Conservation (phyloP, 441 rosid genomes). For the Populus hybrid region DNA sequence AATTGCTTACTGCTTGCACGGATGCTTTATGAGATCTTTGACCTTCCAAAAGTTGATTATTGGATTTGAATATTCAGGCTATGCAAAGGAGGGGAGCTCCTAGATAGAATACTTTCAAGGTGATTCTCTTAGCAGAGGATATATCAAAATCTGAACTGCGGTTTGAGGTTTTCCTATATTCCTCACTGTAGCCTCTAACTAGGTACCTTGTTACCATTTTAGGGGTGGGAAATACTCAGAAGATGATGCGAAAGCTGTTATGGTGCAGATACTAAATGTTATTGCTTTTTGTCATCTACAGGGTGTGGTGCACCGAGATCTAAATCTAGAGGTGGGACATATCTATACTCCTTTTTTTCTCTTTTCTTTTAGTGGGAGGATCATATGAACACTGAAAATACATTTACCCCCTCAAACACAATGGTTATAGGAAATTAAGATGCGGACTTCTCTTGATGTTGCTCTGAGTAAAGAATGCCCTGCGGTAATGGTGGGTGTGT, state of each 20-base stretch:
- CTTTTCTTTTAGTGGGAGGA: constrained; percentile 3
- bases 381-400: neutral
- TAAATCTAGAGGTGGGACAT: constrained; percentile 87
- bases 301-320: constrained; percentile 95
- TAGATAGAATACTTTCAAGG: constrained; percentile 95
- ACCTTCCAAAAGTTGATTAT: constrained; percentile 1
- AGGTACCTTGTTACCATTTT: constrained; percentile 19
- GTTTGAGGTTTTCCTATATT: neutral
- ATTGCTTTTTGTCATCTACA: constrained; percentile 93
- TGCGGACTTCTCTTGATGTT: too few species aligned
- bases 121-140: constrained; percentile 22
- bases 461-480: too few species aligned
- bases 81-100: constrained; percentile 98
- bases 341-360: constrained; percentile 7
- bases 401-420: too few species aligned
- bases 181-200: constrained; percentile 23
- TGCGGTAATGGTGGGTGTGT: too few species aligned
- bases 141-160: constrained; percentile 7
- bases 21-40: constrained; percentile 10
- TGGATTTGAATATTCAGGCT: constrained; percentile 50
- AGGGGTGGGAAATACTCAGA: constrained; percentile 97
- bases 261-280: constrained; percentile 80
- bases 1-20: neutral
- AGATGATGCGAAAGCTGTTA: constrained; percentile 85
- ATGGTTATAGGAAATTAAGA: neutral